Percentiles rank a stretch among this genome's conserved stretches.
Conservation (phyloP, 257 asterid genomes). For the Jacaranda copaia region DNA sequence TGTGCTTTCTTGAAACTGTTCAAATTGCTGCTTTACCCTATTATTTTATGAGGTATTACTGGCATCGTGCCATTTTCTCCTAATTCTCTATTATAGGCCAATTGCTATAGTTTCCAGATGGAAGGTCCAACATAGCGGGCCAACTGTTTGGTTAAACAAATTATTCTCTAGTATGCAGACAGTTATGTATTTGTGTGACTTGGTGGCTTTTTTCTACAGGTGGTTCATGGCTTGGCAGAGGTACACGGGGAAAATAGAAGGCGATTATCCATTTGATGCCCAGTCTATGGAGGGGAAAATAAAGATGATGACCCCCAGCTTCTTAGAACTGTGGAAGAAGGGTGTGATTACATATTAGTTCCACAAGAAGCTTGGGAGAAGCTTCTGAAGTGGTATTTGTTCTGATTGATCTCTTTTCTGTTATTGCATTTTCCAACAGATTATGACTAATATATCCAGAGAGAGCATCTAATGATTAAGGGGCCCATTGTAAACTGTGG, state of each 20-base stretch:
- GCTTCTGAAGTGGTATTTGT: constrained; percentile 73
- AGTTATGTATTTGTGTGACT: constrained; percentile 5
- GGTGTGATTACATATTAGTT: constrained; percentile 76
- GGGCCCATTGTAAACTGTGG: neutral
- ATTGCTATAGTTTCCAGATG: constrained; percentile 16
- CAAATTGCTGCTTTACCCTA: neutral
- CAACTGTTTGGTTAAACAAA: neutral
- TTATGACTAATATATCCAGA: neutral
- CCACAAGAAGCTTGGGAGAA: constrained; percentile 90
- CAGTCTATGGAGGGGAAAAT: constrained; percentile 46
- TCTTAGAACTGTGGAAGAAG: constrained; percentile 70
- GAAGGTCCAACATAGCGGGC: neutral
- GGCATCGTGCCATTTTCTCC: neutral
- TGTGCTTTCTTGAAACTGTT: constrained; percentile 13
- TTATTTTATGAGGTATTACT: neutral
- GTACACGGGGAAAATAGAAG: constrained; percentile 68
- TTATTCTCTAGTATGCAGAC: neutral
- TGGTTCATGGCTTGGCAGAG: constrained; percentile 89
- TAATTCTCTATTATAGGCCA: neutral
- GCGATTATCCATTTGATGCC: constrained; percentile 50
- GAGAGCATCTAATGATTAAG: neutral
- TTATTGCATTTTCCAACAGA: neutral
- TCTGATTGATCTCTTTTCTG: constrained; percentile 3
- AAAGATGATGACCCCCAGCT: constrained; percentile 70
- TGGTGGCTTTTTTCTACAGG: constrained; percentile 47